These are phyloP conservation scores for Coemansia sp. DNA, from an alignment of 192 early-diverging fungal genomes.

Conservation along the genomic window DNA sequence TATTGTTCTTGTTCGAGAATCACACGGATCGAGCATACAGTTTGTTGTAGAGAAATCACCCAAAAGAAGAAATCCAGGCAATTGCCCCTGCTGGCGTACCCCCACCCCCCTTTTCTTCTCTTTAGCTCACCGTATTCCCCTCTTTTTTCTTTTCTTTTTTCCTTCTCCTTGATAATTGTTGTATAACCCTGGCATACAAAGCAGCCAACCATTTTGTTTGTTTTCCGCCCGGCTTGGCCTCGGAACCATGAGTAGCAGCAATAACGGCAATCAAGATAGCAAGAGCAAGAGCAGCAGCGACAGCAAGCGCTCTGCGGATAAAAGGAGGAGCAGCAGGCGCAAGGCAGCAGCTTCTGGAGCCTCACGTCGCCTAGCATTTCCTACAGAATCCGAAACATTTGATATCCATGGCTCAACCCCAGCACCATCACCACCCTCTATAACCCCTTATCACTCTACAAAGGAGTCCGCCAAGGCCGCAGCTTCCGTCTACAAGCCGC, in stretches of 20 bases:
- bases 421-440: constrained; percentile 11
- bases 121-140: not conserved
- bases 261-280: constrained; percentile 13
- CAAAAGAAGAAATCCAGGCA: constrained; percentile 5
- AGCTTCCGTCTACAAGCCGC: constrained; percentile 7
- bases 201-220: not conserved
- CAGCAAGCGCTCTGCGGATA: constrained; percentile 22
- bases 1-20: not conserved
- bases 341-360: constrained; percentile 3
- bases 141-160: constrained; percentile 1
- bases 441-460: constrained; percentile 5
- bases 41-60: not conserved
- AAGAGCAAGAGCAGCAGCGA: constrained; percentile 14
- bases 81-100: not conserved
- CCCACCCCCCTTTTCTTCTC: not conserved
- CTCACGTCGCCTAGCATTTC: constrained; percentile 27
- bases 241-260: not conserved
- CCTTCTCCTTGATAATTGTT: not conserved
- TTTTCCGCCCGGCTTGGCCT: not conserved
- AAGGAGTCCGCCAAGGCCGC: constrained; percentile 8
- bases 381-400: constrained; percentile 45
- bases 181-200: too few relatives aligned
- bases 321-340: constrained; percentile 33
- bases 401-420: constrained; percentile 41
- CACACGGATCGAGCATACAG: not conserved